Evolutionary conservation across 768 basidiomycete species (phyloP).

Genomic region (Cytidiella melzeri): DNA sequence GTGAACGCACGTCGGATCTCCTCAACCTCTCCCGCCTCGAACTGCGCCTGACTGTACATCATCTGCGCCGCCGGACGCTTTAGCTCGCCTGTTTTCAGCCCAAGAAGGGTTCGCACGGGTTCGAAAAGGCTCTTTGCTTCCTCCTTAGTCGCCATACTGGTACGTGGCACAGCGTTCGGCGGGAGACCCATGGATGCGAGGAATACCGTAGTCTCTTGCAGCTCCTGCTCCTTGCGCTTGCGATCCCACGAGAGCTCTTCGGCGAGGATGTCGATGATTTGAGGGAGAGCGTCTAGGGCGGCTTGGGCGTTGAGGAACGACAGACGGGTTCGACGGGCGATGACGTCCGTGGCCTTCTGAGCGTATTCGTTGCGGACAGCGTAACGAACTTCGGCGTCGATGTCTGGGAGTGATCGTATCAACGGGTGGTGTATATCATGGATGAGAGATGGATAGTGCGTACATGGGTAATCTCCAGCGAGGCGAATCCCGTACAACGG

Average conservation of each 20-base stretch:
- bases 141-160: slow-evolving; percentile 6
- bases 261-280: slow-evolving; percentile 88
- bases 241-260: slow-evolving; percentile 76
- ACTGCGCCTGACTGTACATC: slow-evolving; percentile 45
- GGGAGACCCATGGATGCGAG: slow-evolving; percentile 82
- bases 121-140: slow-evolving; percentile 20
- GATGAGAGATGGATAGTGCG: slow-evolving; percentile 16
- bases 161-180: slow-evolving; percentile 35
- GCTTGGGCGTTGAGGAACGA: slow-evolving; percentile 90
- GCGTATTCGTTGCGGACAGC: slow-evolving; percentile 90
- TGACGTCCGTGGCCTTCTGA: slow-evolving; percentile 84
- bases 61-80: slow-evolving; percentile 21
- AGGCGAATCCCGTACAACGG: slow-evolving; percentile 82
- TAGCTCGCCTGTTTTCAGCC: slow-evolving; percentile 11
- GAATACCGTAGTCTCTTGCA: slow-evolving; percentile 54
- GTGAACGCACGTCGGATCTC: slow-evolving; percentile 35
- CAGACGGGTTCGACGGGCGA: slow-evolving; percentile 88
- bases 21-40: slow-evolving; percentile 46
- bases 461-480: slow-evolving; percentile 69
- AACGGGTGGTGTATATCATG: neutral
- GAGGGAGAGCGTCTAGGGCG: slow-evolving; percentile 77
- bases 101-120: slow-evolving; percentile 18
- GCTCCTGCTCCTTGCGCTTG: slow-evolving; percentile 51
- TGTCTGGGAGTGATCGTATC: slow-evolving; percentile 43
- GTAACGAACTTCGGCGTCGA: slow-evolving; percentile 91